Conservation (phyloP, 2,329 filamentous ascomycete genomes). For the Colletotrichum chlorophyti region DNA sequence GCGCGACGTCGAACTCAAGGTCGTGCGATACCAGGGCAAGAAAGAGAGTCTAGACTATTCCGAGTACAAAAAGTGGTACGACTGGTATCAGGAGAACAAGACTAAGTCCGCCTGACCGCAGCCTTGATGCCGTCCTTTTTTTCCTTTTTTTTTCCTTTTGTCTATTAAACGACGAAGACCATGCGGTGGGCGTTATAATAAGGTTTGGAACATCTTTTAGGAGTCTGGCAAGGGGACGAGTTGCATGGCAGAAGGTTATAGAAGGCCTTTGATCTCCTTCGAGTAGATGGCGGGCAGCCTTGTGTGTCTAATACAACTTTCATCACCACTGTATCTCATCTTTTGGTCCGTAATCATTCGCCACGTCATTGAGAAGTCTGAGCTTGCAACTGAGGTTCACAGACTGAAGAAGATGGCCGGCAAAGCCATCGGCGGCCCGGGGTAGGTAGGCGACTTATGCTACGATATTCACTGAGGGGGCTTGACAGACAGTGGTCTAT, state of each 20-base stretch:
- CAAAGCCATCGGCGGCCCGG: no score
- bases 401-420: no score
- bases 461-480: no score
- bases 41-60: constrained; percentile 74
- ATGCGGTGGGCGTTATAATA: constrained; percentile 10
- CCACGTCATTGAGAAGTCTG: no score
- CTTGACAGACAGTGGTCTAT: no score
- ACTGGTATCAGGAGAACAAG: constrained; percentile 64
- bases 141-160: no score
- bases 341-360: no score
- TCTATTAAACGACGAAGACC: neutral
- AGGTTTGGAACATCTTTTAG: neutral
- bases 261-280: constrained; percentile 5
- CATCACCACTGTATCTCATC: neutral
- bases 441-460: no score
- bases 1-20: constrained; percentile 79
- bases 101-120: constrained; percentile 14
- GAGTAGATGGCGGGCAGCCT: constrained; percentile 15
- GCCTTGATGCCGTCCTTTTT: neutral
- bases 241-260: neutral
- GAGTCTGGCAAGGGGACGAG: neutral
- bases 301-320: constrained; percentile 12
- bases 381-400: no score
- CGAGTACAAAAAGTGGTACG: constrained; percentile 82
- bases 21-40: constrained; percentile 86